Conservation (phyloP, 1,284 basidiomycete genomes). For the Tilletiopsis washingtonensis region DNA sequence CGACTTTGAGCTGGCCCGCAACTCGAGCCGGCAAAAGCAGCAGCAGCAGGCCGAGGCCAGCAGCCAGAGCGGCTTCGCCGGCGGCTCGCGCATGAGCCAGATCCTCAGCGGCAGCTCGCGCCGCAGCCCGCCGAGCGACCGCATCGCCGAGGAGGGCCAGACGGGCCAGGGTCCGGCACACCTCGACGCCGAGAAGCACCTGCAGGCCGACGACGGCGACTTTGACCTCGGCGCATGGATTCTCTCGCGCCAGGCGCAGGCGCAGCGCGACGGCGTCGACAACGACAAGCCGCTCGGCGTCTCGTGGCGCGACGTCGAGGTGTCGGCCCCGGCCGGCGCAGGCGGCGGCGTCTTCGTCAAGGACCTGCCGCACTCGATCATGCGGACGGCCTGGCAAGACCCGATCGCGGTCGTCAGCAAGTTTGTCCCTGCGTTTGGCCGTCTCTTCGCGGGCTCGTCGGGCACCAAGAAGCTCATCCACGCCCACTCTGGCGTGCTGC, state of each 20-base stretch:
- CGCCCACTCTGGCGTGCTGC: conserved; percentile 22
- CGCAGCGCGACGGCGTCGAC: conserved; percentile 20
- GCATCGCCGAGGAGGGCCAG: background rate
- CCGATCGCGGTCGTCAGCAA: conserved; percentile 24
- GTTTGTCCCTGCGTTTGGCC: conserved; percentile 17
- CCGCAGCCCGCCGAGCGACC: background rate
- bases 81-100: conserved; percentile 6
- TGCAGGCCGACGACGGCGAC: conserved; percentile 7
- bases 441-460: conserved; percentile 3
- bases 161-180: background rate
- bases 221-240: conserved; percentile 33
- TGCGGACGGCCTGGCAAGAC: conserved; percentile 28
- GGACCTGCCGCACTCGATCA: conserved; percentile 27
- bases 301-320: conserved; percentile 27
- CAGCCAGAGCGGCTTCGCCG: conserved; percentile 2
- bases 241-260: conserved; percentile 15
- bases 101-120: conserved; percentile 4
- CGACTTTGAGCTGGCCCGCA: conserved; percentile 21
- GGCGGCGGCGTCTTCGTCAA: conserved; percentile 34
- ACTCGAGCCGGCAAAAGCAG: conserved; percentile 1
- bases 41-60: conserved; percentile 2
- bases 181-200: conserved; percentile 3
- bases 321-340: conserved; percentile 21
- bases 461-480: conserved; percentile 14
- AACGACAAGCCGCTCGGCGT: conserved; percentile 30